These are phyloP conservation scores for Ogataea sp. DNA, from an alignment of 805 yeast species.

Conservation along the genomic window DNA sequence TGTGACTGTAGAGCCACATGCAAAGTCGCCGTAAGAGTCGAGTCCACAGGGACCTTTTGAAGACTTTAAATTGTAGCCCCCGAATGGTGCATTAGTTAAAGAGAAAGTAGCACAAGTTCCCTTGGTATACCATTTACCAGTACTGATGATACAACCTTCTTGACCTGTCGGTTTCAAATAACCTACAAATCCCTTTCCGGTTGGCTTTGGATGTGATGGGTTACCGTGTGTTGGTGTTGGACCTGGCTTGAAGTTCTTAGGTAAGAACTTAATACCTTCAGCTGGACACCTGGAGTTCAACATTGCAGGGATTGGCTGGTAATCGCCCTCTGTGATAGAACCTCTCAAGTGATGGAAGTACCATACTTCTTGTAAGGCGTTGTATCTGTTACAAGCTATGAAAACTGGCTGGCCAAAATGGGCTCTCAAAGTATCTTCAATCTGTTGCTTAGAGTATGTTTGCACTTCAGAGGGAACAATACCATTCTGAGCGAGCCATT, in stretches of 20 bases:
- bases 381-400: slow-evolving; percentile 48
- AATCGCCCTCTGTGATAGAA: slow-evolving; percentile 57
- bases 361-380: slow-evolving; percentile 62
- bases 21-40: slow-evolving; percentile 18
- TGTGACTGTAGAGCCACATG: slow-evolving; percentile 22
- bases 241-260: slow-evolving; percentile 35
- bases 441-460: slow-evolving; percentile 50
- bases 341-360: slow-evolving; percentile 75
- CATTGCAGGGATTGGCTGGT: slow-evolving; percentile 53
- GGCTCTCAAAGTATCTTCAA: slow-evolving; percentile 41
- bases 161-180: slow-evolving; percentile 41
- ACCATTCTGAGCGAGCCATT: slow-evolving; percentile 59
- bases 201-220: slow-evolving; percentile 19
- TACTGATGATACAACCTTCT: slow-evolving; percentile 73
- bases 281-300: slow-evolving; percentile 58
- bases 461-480: slow-evolving; percentile 54
- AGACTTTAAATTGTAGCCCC: slow-evolving; percentile 64
- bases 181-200: slow-evolving; percentile 33
- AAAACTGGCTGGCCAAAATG: slow-evolving; percentile 50
- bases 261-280: slow-evolving; percentile 61
- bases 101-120: slow-evolving; percentile 84
- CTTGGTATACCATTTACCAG: slow-evolving; percentile 73
- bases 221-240: slow-evolving; percentile 22
- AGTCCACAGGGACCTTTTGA: slow-evolving; percentile 71
- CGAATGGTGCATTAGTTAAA: slow-evolving; percentile 49